Percentiles rank a stretch among this genome's conserved stretches.
Conservation (phyloP, 176 grass and related monocot species). For the Carex scoparia region DNA sequence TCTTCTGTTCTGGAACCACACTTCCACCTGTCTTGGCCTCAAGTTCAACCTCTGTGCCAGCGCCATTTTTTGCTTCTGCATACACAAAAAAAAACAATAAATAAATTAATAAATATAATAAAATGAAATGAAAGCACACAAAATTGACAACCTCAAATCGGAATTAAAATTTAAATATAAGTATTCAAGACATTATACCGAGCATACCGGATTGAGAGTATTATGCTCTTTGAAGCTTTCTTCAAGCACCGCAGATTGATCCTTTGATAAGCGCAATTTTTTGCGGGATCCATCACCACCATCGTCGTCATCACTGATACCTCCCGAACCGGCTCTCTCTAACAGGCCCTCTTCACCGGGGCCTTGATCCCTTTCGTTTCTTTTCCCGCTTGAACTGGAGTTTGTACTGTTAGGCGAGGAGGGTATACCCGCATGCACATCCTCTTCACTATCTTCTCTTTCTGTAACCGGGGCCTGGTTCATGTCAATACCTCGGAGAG, state of each 20-base stretch:
- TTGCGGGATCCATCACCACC: conserved; percentile 66
- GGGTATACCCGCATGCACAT: background rate
- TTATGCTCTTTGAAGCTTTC: conserved; percentile 85
- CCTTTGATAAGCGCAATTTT: conserved; percentile 79
- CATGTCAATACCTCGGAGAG: conserved; percentile 36
- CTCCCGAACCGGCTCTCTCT: conserved; percentile 34
- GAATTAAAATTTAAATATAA: conserved; percentile 8
- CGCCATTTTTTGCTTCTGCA: conserved; percentile 71
- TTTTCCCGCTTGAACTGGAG: conserved; percentile 34
- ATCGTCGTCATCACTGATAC: conserved; percentile 72
- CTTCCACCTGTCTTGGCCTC: conserved; percentile 80
- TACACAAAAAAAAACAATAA: background rate
- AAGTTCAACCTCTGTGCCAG: conserved; percentile 71
- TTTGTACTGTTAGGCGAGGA: conserved; percentile 33
- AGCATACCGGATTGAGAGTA: conserved; percentile 65
- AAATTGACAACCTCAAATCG: background rate
- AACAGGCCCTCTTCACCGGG: conserved; percentile 9
- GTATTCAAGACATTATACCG: background rate
- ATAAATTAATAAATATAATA: background rate
- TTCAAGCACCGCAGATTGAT: conserved; percentile 73
- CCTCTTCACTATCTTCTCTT: conserved; percentile 14
- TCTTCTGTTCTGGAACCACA: conserved; percentile 95
- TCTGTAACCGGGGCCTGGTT: conserved; percentile 29
- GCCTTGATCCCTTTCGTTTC: conserved; percentile 25
- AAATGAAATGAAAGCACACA: background rate